Evolutionary conservation across 306 rosid genomes (phyloP).

Genomic region (Fragaria vesca): DNA sequence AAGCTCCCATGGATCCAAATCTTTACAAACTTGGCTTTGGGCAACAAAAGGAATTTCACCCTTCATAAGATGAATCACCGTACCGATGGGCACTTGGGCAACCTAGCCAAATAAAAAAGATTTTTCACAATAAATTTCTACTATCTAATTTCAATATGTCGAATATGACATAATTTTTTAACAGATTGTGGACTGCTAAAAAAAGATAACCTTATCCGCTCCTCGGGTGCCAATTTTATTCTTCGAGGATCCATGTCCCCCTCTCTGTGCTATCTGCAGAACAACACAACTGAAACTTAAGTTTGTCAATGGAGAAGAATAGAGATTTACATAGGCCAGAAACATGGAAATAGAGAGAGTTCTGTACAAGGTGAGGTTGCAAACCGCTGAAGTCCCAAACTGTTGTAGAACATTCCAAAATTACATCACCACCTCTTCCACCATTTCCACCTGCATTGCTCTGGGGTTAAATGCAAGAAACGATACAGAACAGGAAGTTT

Average conservation of each 20-base stretch:
- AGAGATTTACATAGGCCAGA: conserved; percentile 14
- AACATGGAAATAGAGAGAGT: conserved; percentile 18
- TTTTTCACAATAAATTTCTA: conserved; percentile 20
- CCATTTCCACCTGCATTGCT: conserved; percentile 77
- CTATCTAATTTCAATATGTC: conserved; percentile 7
- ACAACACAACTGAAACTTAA: conserved; percentile 27
- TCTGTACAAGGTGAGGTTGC: conserved; percentile 73
- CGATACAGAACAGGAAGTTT: not conserved
- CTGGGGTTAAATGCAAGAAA: conserved; percentile 12
- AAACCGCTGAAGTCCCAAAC: conserved; percentile 93
- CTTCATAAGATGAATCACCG: conserved; percentile 72
- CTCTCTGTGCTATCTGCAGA: conserved; percentile 66
- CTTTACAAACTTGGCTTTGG: conserved; percentile 37
- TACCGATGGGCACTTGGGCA: conserved; percentile 77
- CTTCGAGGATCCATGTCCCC: conserved; percentile 80
- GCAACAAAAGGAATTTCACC: conserved; percentile 62
- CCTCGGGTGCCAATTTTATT: conserved; percentile 84
- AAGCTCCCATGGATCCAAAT: conserved; percentile 86
- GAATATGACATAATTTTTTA: not conserved
- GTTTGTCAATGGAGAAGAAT: conserved; percentile 11
- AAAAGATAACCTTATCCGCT: conserved; percentile 62
- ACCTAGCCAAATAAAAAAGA: conserved; percentile 43
- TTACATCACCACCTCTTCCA: conserved; percentile 89
- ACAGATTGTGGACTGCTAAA: conserved; percentile 12
- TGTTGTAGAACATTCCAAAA: conserved; percentile 72